Percentiles rank a stretch among this genome's conserved stretches.
phyloP scores from a whole-genome alignment of 768 basidiomycete genomes.

The Galerina marginata region DNA sequence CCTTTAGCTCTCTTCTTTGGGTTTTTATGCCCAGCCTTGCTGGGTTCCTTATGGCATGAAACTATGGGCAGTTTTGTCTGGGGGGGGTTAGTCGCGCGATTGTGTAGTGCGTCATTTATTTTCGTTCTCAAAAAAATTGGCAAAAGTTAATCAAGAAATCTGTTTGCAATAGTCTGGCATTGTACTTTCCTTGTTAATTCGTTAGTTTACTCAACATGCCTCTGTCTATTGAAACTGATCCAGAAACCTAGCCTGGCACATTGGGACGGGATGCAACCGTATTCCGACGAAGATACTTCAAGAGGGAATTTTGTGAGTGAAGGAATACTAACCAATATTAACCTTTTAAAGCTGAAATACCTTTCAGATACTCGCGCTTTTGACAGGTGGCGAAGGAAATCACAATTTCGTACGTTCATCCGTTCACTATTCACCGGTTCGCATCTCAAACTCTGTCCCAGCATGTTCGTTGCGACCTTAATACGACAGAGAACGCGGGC shows the following conservation, averaged over 20 bases:
- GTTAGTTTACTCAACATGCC: slow-evolving; percentile 38
- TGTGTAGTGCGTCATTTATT: slow-evolving; percentile 49
- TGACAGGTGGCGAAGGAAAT: slow-evolving; percentile 80
- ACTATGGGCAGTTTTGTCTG: slow-evolving; percentile 71
- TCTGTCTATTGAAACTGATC: not conserved
- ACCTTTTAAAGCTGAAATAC: not conserved
- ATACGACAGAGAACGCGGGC: not conserved
- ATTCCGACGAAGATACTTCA: slow-evolving; percentile 82
- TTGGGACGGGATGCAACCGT: slow-evolving; percentile 81
- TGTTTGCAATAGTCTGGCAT: slow-evolving; percentile 63
- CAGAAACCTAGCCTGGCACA: slow-evolving; percentile 62
- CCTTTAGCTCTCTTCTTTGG: slow-evolving; percentile 65
- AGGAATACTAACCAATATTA: not conserved
- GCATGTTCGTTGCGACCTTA: slow-evolving; percentile 44
- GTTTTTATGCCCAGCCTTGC: slow-evolving; percentile 57
- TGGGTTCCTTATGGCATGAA: slow-evolving; percentile 69
- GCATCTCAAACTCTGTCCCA: slow-evolving; percentile 21
- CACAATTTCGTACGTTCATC: slow-evolving; percentile 67
- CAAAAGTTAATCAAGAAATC: not conserved
- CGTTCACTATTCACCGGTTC: not conserved
- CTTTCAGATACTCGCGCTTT: slow-evolving; percentile 62
- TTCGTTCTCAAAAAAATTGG: not conserved
- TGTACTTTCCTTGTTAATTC: slow-evolving; percentile 76
- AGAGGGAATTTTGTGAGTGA: slow-evolving; percentile 68
- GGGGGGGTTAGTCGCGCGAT: slow-evolving; percentile 67